These are phyloP conservation scores for Madurella mycetomatis DNA, from an alignment of 2,329 filamentous ascomycete species.

Conservation along the genomic window DNA sequence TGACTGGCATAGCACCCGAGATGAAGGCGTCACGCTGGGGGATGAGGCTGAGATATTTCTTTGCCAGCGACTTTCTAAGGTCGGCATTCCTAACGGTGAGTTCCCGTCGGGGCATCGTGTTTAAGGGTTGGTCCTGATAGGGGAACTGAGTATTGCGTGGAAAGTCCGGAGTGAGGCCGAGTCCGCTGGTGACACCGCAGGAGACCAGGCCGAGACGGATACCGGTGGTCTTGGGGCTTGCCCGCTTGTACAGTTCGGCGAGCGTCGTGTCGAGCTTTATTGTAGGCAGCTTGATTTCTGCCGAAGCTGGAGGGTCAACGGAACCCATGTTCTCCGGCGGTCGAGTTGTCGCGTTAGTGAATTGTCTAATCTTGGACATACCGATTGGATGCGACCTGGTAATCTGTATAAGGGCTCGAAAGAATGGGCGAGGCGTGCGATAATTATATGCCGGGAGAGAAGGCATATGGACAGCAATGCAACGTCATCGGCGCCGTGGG, in stretches of 20 bases:
- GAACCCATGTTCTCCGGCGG: constrained; percentile 14
- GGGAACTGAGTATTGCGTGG: constrained; percentile 35
- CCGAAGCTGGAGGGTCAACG: neutral
- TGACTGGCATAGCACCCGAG: constrained; percentile 21
- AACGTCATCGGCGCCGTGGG: neutral
- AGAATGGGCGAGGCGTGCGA: no score
- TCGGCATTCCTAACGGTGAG: constrained; percentile 17
- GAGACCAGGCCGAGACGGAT: constrained; percentile 31
- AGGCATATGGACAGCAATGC: no score
- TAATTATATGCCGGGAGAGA: no score
- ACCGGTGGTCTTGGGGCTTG: constrained; percentile 20
- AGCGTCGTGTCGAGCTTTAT: constrained; percentile 34
- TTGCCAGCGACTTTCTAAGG: constrained; percentile 24
- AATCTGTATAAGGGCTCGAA: no score
- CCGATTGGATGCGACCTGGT: no score
- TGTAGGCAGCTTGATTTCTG: constrained; percentile 25
- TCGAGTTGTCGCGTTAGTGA: neutral
- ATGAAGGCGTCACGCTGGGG: constrained; percentile 36
- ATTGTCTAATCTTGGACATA: no score
- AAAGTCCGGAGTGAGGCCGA: constrained; percentile 28
- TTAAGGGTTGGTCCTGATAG: constrained; percentile 35
- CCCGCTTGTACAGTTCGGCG: constrained; percentile 32
- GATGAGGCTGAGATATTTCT: constrained; percentile 35
- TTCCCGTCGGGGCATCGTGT: constrained; percentile 19
- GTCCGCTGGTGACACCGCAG: constrained; percentile 27